Percentiles rank a stretch among this genome's conserved stretches.
Evolutionary conservation across 345 rosid species (phyloP).

Genomic region (Odontarrhena argentea): DNA sequence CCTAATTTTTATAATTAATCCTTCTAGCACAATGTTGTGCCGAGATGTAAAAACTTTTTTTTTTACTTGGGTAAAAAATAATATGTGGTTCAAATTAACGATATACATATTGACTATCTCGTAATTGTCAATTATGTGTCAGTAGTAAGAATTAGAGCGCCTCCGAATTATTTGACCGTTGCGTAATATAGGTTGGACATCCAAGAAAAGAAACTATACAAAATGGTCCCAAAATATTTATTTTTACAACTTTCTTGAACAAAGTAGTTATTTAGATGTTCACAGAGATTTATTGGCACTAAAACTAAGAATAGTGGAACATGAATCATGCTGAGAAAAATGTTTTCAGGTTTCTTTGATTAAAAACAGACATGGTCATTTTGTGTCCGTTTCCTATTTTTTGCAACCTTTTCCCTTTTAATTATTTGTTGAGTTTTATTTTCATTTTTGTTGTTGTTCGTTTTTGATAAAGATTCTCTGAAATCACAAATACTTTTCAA

Average conservation of each 20-base stretch:
- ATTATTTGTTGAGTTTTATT: background rate
- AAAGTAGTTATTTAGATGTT: background rate
- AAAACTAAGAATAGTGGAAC: constrained; percentile 29
- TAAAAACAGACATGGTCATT: constrained; percentile 19
- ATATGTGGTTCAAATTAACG: too few relatives aligned
- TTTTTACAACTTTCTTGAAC: background rate
- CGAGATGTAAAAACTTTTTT: too few relatives aligned
- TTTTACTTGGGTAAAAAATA: too few relatives aligned
- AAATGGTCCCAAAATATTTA: constrained; percentile 6
- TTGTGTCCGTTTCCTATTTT: constrained; percentile 24
- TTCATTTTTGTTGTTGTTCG: background rate
- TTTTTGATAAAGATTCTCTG: background rate
- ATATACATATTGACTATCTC: background rate
- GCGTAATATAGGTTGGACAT: constrained; percentile 9
- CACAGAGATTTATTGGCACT: constrained; percentile 8
- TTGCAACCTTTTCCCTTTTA: background rate
- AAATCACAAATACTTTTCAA: constrained; percentile 5
- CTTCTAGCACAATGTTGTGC: too few relatives aligned
- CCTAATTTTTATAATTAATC: too few relatives aligned
- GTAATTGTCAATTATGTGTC: background rate
- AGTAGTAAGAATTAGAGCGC: background rate
- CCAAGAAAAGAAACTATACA: background rate
- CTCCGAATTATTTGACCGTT: background rate
- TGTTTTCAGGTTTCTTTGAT: constrained; percentile 9
- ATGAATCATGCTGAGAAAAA: constrained; percentile 18